Evolutionary conservation across 2,329 filamentous ascomycete species (phyloP).

Genomic region (Cadophora gregata): DNA sequence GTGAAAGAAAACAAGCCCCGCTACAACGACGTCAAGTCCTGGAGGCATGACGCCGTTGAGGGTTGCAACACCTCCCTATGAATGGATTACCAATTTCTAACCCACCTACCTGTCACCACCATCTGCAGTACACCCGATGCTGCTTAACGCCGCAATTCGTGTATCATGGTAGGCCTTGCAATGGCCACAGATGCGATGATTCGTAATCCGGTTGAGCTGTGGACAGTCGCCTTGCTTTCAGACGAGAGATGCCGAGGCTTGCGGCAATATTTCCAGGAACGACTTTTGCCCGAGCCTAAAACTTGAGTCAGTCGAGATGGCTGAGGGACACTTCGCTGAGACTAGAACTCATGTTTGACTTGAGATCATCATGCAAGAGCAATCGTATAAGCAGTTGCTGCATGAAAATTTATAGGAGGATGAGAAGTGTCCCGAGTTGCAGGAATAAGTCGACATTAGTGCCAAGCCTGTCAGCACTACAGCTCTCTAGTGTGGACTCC

Average conservation of each 20-base stretch:
- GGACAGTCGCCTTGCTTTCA: background rate
- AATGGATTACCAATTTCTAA: background rate
- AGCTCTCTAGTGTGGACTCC: background rate
- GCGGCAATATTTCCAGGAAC: background rate
- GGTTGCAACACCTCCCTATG: background rate
- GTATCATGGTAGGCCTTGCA: background rate
- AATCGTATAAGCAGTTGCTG: background rate
- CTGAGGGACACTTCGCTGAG: background rate
- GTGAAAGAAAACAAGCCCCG: slow-evolving; percentile 14
- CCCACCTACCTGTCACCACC: background rate
- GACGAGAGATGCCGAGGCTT: background rate
- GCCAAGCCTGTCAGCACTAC: slow-evolving; percentile 4
- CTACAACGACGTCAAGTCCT: slow-evolving; percentile 6
- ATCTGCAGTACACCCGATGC: background rate
- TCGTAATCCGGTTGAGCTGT: background rate
- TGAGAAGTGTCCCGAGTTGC: background rate
- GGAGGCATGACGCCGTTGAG: background rate
- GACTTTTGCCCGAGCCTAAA: background rate
- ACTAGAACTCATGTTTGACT: background rate
- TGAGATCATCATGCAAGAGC: background rate
- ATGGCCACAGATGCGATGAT: background rate
- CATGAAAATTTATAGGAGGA: background rate
- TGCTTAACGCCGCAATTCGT: slow-evolving; percentile 13
- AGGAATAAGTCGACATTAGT: background rate
- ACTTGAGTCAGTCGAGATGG: background rate